These are phyloP conservation scores for Chenopodium quinoa DNA, from an alignment of 148 eudicot genomes.

Conservation along the genomic window DNA sequence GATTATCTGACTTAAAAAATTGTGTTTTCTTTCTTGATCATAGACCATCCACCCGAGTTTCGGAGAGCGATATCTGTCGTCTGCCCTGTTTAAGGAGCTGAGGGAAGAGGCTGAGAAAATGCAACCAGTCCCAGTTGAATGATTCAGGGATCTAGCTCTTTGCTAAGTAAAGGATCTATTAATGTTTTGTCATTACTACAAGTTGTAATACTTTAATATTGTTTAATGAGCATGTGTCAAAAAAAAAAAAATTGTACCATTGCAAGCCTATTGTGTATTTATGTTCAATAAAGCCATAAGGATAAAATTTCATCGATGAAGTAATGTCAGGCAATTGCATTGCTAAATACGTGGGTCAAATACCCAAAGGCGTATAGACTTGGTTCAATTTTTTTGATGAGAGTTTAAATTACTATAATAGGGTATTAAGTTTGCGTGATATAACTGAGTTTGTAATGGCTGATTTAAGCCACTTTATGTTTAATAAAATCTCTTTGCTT, in stretches of 20 bases:
- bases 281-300: neutral
- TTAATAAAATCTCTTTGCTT: too few species aligned
- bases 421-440: too few species aligned
- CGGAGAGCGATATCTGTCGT: constrained; percentile 89
- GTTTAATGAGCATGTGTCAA: too few species aligned
- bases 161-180: neutral
- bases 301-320: neutral
- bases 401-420: too few species aligned
- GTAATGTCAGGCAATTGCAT: neutral
- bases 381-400: too few species aligned
- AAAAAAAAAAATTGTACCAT: neutral
- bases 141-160: constrained; percentile 2
- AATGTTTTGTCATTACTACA: neutral
- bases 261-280: neutral
- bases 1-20: neutral
- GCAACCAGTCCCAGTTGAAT: constrained; percentile 93
- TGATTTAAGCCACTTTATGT: too few species aligned
- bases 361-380: too few species aligned
- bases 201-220: neutral
- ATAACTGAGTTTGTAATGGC: too few species aligned
- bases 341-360: too few species aligned
- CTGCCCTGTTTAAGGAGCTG: constrained; percentile 75
- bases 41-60: constrained; percentile 92
- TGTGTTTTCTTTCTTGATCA: constrained; percentile 8
- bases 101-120: constrained; percentile 83